These are phyloP conservation scores for Trypanosomatidae sp. DNA, from an alignment of 208 protist species.

Conservation along the genomic window DNA sequence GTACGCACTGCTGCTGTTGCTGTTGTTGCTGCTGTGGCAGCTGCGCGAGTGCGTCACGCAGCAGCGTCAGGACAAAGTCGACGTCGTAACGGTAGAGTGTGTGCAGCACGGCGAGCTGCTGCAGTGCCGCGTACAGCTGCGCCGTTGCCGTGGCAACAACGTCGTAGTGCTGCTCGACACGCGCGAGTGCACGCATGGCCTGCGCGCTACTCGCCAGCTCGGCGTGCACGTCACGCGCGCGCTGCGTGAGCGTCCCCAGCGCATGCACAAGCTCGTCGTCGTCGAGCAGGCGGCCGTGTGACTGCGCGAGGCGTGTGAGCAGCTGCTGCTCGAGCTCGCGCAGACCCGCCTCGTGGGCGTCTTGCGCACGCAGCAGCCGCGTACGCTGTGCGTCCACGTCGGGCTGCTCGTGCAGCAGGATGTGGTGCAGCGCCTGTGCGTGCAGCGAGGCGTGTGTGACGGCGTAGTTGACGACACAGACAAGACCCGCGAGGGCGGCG, in stretches of 20 bases:
- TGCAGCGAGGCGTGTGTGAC: conserved; percentile 94
- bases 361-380: conserved; percentile 90
- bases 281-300: conserved; percentile 95
- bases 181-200: conserved; percentile 82
- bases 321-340: conserved; percentile 94
- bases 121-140: conserved; percentile 93
- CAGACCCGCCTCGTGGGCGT: conserved; percentile 91
- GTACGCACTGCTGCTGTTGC: conserved; percentile 1
- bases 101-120: conserved; percentile 89
- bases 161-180: conserved; percentile 83
- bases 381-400: conserved; percentile 91
- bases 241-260: conserved; percentile 91
- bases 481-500: conserved; percentile 92
- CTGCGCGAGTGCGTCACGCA: background rate
- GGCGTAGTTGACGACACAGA: conserved; percentile 98
- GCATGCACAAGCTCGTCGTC: conserved; percentile 93
- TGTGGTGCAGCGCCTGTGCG: conserved; percentile 89
- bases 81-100: conserved; percentile 96
- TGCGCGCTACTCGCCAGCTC: conserved; percentile 89
- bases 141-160: conserved; percentile 86
- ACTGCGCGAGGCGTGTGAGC: conserved; percentile 87
- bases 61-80: conserved; percentile 24
- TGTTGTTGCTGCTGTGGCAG: conserved; percentile 2
- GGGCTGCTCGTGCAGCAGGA: conserved; percentile 90
- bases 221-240: conserved; percentile 77